Evolutionary conservation across 805 yeast species (phyloP).

Genomic region (Blastobotrys muscicola): DNA sequence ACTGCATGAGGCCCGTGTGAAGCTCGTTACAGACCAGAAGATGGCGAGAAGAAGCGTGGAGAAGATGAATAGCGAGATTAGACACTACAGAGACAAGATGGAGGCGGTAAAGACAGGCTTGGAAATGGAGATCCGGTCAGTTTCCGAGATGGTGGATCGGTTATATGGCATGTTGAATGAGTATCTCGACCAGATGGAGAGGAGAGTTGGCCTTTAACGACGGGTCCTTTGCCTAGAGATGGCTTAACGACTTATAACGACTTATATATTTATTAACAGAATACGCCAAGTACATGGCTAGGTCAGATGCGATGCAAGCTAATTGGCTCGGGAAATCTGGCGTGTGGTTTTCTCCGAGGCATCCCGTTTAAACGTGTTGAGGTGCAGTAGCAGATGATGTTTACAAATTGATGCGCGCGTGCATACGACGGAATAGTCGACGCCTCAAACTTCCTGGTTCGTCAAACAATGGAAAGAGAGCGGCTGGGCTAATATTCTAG

Average conservation of each 20-base stretch:
- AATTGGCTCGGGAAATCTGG: no score
- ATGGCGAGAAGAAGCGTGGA: constrained; percentile 31
- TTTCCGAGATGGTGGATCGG: constrained; percentile 17
- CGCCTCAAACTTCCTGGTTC: no score
- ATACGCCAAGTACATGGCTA: no score
- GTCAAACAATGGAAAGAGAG: no score
- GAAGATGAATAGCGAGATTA: constrained; percentile 42
- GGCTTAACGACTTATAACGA: background rate
- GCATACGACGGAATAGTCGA: no score
- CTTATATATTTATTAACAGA: background rate
- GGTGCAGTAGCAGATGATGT: no score
- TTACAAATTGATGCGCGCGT: no score
- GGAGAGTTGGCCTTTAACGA: background rate
- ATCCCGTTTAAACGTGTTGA: no score
- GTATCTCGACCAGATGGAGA: background rate
- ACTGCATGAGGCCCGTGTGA: constrained; percentile 38
- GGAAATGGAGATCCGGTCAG: constrained; percentile 43
- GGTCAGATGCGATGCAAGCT: no score
- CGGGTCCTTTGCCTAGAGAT: no score
- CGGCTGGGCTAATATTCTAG: no score
- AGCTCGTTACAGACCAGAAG: constrained; percentile 40
- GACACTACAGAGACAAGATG: constrained; percentile 34
- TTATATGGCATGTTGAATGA: background rate
- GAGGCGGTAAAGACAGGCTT: constrained; percentile 34
- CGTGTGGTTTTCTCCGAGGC: no score